Evolutionary conservation across 345 rosid species (phyloP).

Genomic region (Bruguiera parviflora): DNA sequence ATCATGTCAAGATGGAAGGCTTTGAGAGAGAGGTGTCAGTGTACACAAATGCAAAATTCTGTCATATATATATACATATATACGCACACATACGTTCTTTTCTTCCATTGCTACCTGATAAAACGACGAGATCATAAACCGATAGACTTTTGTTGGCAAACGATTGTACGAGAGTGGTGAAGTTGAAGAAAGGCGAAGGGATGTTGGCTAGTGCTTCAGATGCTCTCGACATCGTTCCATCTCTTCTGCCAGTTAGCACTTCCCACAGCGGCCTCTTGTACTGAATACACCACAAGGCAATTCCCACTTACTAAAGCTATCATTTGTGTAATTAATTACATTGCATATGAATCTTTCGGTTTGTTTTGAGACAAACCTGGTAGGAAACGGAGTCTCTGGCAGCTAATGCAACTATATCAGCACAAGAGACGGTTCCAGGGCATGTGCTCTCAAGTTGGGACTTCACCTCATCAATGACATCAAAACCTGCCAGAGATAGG

Average conservation of each 20-base stretch:
- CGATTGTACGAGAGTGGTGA: constrained; percentile 36
- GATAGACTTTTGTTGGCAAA: constrained; percentile 44
- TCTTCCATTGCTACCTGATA: constrained; percentile 43
- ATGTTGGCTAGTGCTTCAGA: constrained; percentile 39
- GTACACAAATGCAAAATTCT: too few relatives aligned
- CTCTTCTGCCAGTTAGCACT: constrained; percentile 76
- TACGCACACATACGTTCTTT: too few relatives aligned
- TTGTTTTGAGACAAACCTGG: constrained; percentile 30
- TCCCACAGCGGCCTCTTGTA: constrained; percentile 48
- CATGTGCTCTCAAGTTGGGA: constrained; percentile 46
- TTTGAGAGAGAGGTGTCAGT: too few relatives aligned
- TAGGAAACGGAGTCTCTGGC: constrained; percentile 58
- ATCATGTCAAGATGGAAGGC: too few relatives aligned
- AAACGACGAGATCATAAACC: constrained; percentile 62
- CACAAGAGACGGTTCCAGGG: constrained; percentile 64
- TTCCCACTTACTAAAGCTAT: too few relatives aligned
- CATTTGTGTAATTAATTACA: too few relatives aligned
- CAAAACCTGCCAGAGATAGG: constrained; percentile 44
- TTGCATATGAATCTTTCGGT: neutral
- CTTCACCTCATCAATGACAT: constrained; percentile 53
- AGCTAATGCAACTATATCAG: constrained; percentile 53
- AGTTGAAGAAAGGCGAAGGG: constrained; percentile 57
- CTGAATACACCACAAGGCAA: constrained; percentile 23
- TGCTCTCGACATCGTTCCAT: constrained; percentile 47
- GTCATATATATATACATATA: too few relatives aligned